These are phyloP conservation scores for Metarhizium album DNA, from an alignment of 2,329 filamentous ascomycete genomes.

Conservation along the genomic window DNA sequence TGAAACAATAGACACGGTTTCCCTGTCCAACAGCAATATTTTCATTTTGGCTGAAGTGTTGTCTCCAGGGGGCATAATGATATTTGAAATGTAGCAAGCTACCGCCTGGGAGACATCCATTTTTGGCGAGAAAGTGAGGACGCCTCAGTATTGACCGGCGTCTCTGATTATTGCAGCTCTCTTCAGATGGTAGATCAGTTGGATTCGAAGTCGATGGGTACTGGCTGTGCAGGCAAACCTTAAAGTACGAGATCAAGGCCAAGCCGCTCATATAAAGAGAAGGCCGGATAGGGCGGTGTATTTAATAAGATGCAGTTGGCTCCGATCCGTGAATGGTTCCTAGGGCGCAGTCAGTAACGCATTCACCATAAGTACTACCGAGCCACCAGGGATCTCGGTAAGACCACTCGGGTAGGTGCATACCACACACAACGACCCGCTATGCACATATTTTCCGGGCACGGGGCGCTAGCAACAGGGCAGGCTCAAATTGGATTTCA, in stretches of 20 bases:
- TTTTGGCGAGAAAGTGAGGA: neutral
- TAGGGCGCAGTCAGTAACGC: neutral
- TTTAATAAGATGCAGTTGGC: neutral
- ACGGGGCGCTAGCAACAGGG: neutral
- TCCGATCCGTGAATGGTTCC: neutral
- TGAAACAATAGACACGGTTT: constrained; percentile 89
- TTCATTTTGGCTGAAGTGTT: constrained; percentile 87
- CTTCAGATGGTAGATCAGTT: neutral
- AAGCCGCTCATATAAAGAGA: neutral
- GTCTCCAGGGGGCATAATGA: constrained; percentile 68
- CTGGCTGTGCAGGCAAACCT: no score
- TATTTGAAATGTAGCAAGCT: constrained; percentile 91
- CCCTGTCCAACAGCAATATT: constrained; percentile 84
- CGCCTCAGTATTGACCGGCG: neutral
- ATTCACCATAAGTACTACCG: no score
- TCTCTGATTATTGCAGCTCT: neutral
- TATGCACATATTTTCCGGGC: neutral
- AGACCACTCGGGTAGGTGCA: neutral
- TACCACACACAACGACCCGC: neutral
- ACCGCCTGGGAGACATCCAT: constrained; percentile 96
- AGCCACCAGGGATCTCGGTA: neutral
- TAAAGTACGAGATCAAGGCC: no score
- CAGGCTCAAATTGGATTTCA: neutral
- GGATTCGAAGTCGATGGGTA: neutral
- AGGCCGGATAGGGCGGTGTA: neutral